Base-by-base conservation (phyloP, 331 rosid genomes). In the Prunus yedoensis region DNA sequence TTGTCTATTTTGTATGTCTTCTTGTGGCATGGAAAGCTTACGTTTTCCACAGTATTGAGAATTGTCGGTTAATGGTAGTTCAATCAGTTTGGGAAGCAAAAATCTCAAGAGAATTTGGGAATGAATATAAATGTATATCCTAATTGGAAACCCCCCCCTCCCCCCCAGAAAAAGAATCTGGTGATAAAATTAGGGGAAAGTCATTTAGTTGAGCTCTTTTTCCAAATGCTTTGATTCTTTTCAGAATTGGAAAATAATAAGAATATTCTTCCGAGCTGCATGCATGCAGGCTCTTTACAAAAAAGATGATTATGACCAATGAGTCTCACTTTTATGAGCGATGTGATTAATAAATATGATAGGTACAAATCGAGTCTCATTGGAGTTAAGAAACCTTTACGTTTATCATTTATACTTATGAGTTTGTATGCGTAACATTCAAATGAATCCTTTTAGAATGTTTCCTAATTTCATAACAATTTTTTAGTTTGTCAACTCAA, bases 11-110 rank as follows among this genome's bases (percentile, higher is more conserved):
- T 82, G 77, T 79, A 86, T 80, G 71, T 71, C 74, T 64, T 70
- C n/a, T 83, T 84, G 83, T 60, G 66, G 66, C 45, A 15, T 87
- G 79, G 18, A 70, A 77, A 75, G 82, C 85, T 87, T 84, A 84
- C 89, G 70, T 80, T 85, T 71, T 85, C 81, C 60, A 81, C 57
- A 82, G 88, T 80, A 74, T 68, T 68, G 47, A 20, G 51, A 38
- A 77, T 78, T 72, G 56, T 72, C 76, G 62, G 76, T 66, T 27
- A 23, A 72, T 72, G 54, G n/a, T 62, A 18, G 46, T 7, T 20
- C 21, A 62, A 16, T 62, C 18, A 68, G 18, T 56, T 30, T 67
- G 43, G 58, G 59, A 27, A 46, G 45, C 52, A 47, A 13, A 47
- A 47, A 47, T 47, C 38, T 32, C 38, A 32, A 32, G 38, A 32